Evolutionary conservation across 441 rosid genomes (phyloP), one percentile per base, ranked within the genome.

Genomic region (Theobroma grandiflorum): DNA sequence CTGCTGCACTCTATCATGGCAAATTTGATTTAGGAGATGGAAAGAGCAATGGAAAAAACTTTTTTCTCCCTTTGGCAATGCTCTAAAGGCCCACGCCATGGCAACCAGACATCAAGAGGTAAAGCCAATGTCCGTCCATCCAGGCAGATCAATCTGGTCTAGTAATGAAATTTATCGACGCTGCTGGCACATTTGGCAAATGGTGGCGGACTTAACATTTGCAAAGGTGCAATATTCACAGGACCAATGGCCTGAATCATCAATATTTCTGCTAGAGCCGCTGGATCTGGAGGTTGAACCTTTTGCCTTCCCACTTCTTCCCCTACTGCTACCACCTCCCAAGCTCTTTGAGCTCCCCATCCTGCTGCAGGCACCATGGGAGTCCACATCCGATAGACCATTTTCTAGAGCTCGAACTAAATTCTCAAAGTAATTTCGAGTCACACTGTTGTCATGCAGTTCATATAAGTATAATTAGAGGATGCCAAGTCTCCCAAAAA

Each of bases 171-270:
- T 62, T 82, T 82, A 90, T 37, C 91, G 89, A 22, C 87, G 86
- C 43, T 88, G 92, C 77, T 91, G 92, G 87, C 99, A 97, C 86
- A 95, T 92, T 52, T 91, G 92, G 82, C 99, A 97, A 82, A 80
- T 63, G 71, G 85, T 86, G 84, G 88, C 89, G 0, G 93, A 85
- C 80, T 75, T 91, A 15, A 78, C 66, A 79, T 97, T 97, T 33
- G 91, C 96, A 53, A 80, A 90, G 37, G 99, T 97, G 87, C 99
- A 97, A 71, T 86, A 84, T 67, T 95, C 98, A 65, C 99, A 97
- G n/a, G 98, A 86, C 98, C 99, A 97, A 59, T 89, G 98, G 78
- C 88, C 76, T 9, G 93, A 62, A 40, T 89, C 96, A 18, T 88
- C 89, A 8, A 76, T 72, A 52, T 66, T 89, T 86, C 79, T 84